Evolutionary conservation across 1,284 basidiomycete species (phyloP).

Genomic region (Boletus hoseneyae): DNA sequence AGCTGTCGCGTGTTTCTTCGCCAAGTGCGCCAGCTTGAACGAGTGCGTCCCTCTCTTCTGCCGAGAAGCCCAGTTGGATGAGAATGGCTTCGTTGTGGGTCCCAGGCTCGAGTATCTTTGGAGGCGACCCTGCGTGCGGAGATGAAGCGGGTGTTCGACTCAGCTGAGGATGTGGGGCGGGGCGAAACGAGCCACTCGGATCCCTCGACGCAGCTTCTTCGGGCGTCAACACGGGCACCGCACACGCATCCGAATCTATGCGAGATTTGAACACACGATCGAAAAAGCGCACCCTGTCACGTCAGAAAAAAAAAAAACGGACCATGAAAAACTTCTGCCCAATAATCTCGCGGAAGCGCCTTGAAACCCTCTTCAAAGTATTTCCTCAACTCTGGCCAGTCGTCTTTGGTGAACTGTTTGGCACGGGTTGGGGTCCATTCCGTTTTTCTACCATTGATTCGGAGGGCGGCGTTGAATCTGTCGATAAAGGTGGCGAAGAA

Average conservation of each 20-base stretch:
- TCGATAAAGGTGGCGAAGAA: conserved; percentile 65
- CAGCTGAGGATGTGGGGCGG: conserved; percentile 51
- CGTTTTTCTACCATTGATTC: conserved; percentile 37
- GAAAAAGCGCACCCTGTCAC: not conserved
- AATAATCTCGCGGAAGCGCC: conserved; percentile 60
- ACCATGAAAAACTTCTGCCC: conserved; percentile 69
- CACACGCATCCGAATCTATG: conserved; percentile 71
- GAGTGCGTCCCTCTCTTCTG: conserved; percentile 37
- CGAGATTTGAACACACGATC: not conserved
- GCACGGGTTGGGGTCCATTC: conserved; percentile 54
- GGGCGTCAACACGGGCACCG: conserved; percentile 68
- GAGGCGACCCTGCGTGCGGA: conserved; percentile 1
- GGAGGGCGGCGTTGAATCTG: conserved; percentile 52
- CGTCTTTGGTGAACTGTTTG: conserved; percentile 47
- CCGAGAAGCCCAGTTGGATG: conserved; percentile 42
- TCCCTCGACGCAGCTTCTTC: conserved; percentile 52
- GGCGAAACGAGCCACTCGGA: conserved; percentile 35
- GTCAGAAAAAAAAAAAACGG: conserved; percentile 7
- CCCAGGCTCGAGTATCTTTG: conserved; percentile 41
- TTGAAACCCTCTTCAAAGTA: conserved; percentile 67
- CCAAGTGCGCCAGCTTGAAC: conserved; percentile 43
- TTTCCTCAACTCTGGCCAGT: conserved; percentile 58
- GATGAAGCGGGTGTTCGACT: conserved; percentile 28
- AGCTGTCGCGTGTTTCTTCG: conserved; percentile 20
- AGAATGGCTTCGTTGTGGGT: conserved; percentile 53